Base-by-base conservation (phyloP, 2,329 filamentous ascomycete genomes). In the Periconia sp. region DNA sequence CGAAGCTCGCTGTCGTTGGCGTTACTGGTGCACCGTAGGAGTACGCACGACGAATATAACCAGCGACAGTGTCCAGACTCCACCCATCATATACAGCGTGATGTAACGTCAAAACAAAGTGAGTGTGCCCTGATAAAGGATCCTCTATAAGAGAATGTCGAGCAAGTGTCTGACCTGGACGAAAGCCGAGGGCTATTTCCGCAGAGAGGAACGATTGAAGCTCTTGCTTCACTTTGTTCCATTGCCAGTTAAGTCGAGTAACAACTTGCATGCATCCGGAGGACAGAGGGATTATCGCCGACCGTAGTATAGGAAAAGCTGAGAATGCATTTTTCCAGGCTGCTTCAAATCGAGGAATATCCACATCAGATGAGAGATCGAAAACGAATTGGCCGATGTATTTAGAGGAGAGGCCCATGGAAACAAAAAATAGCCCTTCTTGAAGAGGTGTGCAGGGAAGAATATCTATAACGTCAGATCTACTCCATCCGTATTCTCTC, bases 1-100 rank as follows among this genome's bases (percentile, higher is more conserved):
- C 11, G n/a, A 24, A 4, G 18, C 19, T 25, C 3, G 11, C 29
- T 35, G n/a, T n/a, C n/a, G n/a, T n/a, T n/a, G n/a, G n/a, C n/a
- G n/a, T n/a, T n/a, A n/a, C n/a, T n/a, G n/a, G n/a, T n/a, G n/a
- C n/a, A n/a, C n/a, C n/a, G n/a, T n/a, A n/a, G n/a, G n/a, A n/a
- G n/a, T n/a, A n/a, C n/a, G n/a, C n/a, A n/a, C n/a, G n/a, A n/a
- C n/a, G n/a, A n/a, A n/a, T n/a, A 57, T 12, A 1, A 57, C 24
- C 0, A 25, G 16, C 1, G 19, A 21, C 1, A 47, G 16, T 4
- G 45, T 40, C 28, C 42, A 47, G 8, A n/a, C n/a, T n/a, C n/a
- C n/a, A n/a, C n/a, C 65, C 70, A 43, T 73, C 70, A 29, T 70
- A 72, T 1, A 70, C 26, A 0, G 61, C 59, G 38, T 73, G 70